Base-by-base conservation (phyloP, 768 basidiomycete species). In the Suillus fuscotomentosus region DNA sequence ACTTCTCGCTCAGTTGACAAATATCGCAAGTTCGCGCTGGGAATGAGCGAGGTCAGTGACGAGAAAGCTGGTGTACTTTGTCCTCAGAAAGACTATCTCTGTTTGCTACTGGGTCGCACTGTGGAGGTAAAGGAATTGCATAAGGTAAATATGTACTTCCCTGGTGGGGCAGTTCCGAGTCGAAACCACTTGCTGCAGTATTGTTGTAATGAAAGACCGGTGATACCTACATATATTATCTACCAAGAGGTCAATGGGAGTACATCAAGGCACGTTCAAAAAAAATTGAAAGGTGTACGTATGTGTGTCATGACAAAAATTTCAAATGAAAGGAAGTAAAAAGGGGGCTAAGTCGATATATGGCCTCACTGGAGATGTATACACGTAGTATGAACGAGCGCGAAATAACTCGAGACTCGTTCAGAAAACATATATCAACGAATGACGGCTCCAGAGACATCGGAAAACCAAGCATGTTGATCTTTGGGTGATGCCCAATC, bases 401-500 rank as follows among this genome's bases (percentile, higher is more conserved):
- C 3, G 9, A 17, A 10, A 15, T 3, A 34, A 36, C 34, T 36
- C 20, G 6, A 9, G 17, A 11, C 39, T 42, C 17, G 6, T 59
- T 42, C 24, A 43, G 15, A 13, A 17, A 43, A 34, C 17, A 54
- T n/a, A 27, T 41, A 24, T 66, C 38, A 64, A 39, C 42, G 42
- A 36, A 65, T n/a, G 62, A 84, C 74, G 1, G 76, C 80, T 1
- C 83, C 84, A 24, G 83, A 81, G 10, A 88, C 76, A 67, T 86
- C 86, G 20, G 86, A 79, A 70, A 88, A 87, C 81, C 82, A 88
- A 11, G 84, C 83, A 31, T 75, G 72, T 70, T 88, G 87, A 64
- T 86, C 84, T 62, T 82, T 82, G 0, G 86, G 83, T 0, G 84
- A 84, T 8, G 86, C 86, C 88, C 88, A 91, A 11, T 86, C 84